Base-by-base conservation (phyloP, 2,329 filamentous ascomycete species). In the Graphilbum sp. region DNA sequence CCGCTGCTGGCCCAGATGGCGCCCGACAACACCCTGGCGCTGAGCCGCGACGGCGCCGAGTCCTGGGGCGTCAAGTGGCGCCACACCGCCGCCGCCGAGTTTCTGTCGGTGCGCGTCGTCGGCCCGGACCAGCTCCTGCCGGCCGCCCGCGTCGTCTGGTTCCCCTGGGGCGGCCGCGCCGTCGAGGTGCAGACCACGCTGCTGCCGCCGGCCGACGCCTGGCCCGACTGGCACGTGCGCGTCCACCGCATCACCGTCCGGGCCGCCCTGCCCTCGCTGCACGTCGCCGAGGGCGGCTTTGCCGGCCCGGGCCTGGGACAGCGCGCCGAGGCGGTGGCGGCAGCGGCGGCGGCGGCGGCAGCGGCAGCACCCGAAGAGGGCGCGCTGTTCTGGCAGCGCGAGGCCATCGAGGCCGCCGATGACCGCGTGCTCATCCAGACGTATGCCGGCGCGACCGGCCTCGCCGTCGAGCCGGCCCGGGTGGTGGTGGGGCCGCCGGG, bases 161-260 rank as follows among this genome's bases (percentile, higher is more conserved):
- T 38, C 21, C 46, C 46, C 2, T 46, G 47, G 41, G 35, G 35
- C 18, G 35, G 41, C 32, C 38, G 38, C 17, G 34, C 42, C 35
- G 46, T 59, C 2, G 44, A 50, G n/a, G 43, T 61, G 10, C 45
- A 54, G 35, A 60, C 54, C 1, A 55, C 51, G 12, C 46, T 61
- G 12, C 49, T 60, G 10, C 54, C 58, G 5, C 54, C 56, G 4
- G 43, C 45, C 4, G 44, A 46, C 8, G 44, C 47, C 13, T 53
- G 47, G 42, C 53, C 53, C 17, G 56, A 59, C 38, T 61, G 57
- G 58, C 58, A 61, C 46, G 39, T 60, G 2, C 52, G 57, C 5
- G 47, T 54, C 12, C 58, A 60, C 41, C 47, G 43, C 9, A 51
- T 60, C 33, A 35, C 34, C 31, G 15, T 41, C 4, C 45, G 18